Evolutionary conservation across 1,284 basidiomycete species (phyloP).

Genomic region (Somion occarium): DNA sequence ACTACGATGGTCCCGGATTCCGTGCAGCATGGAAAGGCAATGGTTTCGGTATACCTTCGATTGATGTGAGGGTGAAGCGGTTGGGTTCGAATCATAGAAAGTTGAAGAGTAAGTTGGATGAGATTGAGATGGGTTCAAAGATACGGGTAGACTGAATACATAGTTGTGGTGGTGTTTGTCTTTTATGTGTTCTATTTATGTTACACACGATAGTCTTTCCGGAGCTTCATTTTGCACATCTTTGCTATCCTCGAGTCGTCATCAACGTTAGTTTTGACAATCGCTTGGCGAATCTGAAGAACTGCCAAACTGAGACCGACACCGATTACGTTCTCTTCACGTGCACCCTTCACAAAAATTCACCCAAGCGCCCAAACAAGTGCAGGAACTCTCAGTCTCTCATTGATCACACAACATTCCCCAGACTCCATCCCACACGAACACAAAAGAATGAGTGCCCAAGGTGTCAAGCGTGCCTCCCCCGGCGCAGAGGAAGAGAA

Average conservation of each 20-base stretch:
- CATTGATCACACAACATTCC: neutral
- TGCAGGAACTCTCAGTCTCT: neutral
- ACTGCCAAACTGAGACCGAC: no score
- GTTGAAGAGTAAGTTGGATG: conserved; percentile 41
- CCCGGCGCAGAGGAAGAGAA: conserved; percentile 69
- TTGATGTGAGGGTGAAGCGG: conserved; percentile 29
- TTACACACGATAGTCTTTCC: no score
- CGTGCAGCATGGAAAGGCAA: conserved; percentile 75
- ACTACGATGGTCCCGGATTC: conserved; percentile 86
- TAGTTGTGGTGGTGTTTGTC: no score
- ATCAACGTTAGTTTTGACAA: no score
- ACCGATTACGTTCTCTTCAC: no score
- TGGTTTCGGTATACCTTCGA: conserved; percentile 45
- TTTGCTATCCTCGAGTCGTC: no score
- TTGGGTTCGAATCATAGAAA: conserved; percentile 30
- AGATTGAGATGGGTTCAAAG: conserved; percentile 59
- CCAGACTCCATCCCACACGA: neutral
- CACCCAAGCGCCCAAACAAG: neutral
- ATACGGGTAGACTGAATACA: conserved; percentile 64
- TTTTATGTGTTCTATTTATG: no score
- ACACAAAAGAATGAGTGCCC: conserved; percentile 18
- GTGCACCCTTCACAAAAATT: conserved; percentile 4
- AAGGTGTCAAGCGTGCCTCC: conserved; percentile 69
- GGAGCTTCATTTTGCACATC: no score
- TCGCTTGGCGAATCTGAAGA: no score